Base-by-base conservation (phyloP, 176 grass and related monocot genomes). In the Chloris gayana region DNA sequence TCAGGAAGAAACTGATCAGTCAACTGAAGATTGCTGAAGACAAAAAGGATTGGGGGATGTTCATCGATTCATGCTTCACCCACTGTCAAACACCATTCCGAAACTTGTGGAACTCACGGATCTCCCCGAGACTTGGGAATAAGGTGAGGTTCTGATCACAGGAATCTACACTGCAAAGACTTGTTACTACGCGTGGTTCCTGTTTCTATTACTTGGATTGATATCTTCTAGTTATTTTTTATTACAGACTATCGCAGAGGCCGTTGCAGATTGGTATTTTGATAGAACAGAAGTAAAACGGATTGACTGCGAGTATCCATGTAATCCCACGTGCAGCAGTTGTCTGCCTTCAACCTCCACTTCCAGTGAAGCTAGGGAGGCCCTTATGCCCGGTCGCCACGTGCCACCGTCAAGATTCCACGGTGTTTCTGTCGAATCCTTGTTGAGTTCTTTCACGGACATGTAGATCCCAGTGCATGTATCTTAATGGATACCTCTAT, bases 181-280 rank as follows among this genome's bases (percentile, higher is more conserved):
- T 0, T 58, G 56, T 73, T 26, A 3, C 9, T 67, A n/a, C n/a
- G 11, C 38, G 4, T 56, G 10, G 35, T 22, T 9, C n/a, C n/a
- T n/a, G n/a, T n/a, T n/a, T n/a, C n/a, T n/a, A n/a, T n/a, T n/a
- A n/a, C 51, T 46, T 38, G 10, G 47, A 67, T 66, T 74, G 27
- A 73, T 73, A 53, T 11, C 1, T 62, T 62, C 4, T 53, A 0
- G 34, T 25, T 68, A n/a, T 2, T 10, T 13, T 11, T 5, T 78
- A 33, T 21, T 29, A 39, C 81, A 97, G 94, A 84, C 82, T 21
- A 83, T 93, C 30, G 84, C 88, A 42, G 62, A 89, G 46, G 76
- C 91, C 56, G 72, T 93, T 69, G 94, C 88, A 29, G 94, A 97
- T 76, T 97, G 94, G 94, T 85, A 93, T 73, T 97, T 91, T 25